phyloP scores from a whole-genome alignment of 495 filamentous ascomycete species.

The Aspergillus kassunensis region DNA sequence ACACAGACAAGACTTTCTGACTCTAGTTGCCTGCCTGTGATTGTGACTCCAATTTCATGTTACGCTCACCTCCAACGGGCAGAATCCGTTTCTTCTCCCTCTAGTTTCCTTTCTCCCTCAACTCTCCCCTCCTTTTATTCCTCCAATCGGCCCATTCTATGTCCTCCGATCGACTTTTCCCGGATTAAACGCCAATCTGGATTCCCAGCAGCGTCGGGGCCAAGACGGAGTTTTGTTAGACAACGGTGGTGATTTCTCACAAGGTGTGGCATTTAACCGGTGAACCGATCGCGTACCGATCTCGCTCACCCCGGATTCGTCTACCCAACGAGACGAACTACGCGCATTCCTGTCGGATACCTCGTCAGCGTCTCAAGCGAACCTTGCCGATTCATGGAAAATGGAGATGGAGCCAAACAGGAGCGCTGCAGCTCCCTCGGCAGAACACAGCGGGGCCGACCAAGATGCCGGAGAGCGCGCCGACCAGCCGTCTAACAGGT shows the following conservation, averaged over 20 bases:
- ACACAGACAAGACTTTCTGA: no score
- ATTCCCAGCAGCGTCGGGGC: slow-evolving; percentile 15
- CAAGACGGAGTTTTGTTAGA: slow-evolving; percentile 13
- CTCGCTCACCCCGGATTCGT: slow-evolving; percentile 3
- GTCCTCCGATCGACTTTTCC: slow-evolving; percentile 15
- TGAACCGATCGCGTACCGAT: slow-evolving; percentile 10
- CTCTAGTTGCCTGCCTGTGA: background rate
- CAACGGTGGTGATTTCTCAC: background rate
- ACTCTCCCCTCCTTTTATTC: background rate
- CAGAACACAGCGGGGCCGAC: slow-evolving; percentile 44
- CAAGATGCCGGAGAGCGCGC: slow-evolving; percentile 47
- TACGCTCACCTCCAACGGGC: slow-evolving; percentile 2
- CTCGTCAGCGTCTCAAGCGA: slow-evolving; percentile 3
- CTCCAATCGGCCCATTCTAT: slow-evolving; percentile 13
- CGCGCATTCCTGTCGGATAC: slow-evolving; percentile 1
- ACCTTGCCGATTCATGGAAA: slow-evolving; percentile 26
- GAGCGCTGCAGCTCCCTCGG: slow-evolving; percentile 37
- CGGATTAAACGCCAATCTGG: slow-evolving; percentile 19
- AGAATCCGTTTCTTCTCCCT: background rate
- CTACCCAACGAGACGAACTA: background rate
- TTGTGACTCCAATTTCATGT: slow-evolving; percentile 8
- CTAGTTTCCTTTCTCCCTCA: slow-evolving; percentile 1
- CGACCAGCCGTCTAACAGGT: slow-evolving; percentile 22
- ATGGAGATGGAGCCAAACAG: slow-evolving; percentile 54
- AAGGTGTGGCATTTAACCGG: slow-evolving; percentile 10